phyloP scores from a whole-genome alignment of 2,329 filamentous ascomycete species.

The Nemania sp. region DNA sequence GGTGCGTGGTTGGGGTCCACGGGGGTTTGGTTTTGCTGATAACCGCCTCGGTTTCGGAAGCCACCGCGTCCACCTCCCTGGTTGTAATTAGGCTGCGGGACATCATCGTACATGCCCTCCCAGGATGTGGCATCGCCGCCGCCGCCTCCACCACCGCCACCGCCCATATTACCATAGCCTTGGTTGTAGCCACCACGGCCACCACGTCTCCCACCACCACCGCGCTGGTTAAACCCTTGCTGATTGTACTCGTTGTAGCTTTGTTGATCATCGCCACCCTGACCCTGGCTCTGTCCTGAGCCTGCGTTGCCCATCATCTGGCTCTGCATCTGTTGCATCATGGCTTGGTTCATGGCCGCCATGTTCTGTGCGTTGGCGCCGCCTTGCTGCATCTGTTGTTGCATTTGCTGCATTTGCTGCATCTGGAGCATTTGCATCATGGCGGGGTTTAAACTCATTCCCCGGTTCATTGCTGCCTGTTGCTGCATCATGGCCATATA shows the following conservation, averaged over 20 bases:
- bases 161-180: slow-evolving; percentile 55
- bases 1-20: slow-evolving; percentile 68
- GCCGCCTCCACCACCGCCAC: slow-evolving; percentile 61
- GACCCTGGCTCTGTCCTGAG: slow-evolving; percentile 53
- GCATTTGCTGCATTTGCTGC: slow-evolving; percentile 80
- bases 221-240: slow-evolving; percentile 47
- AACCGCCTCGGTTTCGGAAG: slow-evolving; percentile 54
- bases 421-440: slow-evolving; percentile 84
- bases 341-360: slow-evolving; percentile 62
- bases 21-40: slow-evolving; percentile 55
- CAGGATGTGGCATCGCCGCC: slow-evolving; percentile 82
- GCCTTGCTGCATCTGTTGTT: slow-evolving; percentile 69
- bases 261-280: slow-evolving; percentile 48
- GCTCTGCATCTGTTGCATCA: slow-evolving; percentile 68
- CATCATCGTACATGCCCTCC: slow-evolving; percentile 99
- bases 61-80: slow-evolving; percentile 59
- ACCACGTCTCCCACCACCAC: slow-evolving; percentile 48
- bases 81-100: slow-evolving; percentile 80
- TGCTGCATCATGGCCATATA: slow-evolving; percentile 97
- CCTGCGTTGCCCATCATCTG: slow-evolving; percentile 53
- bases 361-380: slow-evolving; percentile 54
- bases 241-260: slow-evolving; percentile 47
- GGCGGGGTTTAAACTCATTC: slow-evolving; percentile 77
- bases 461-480: slow-evolving; percentile 85
- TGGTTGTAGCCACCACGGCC: slow-evolving; percentile 55